phyloP scores from a whole-genome alignment of 768 basidiomycete species.

The Cubamyces sp. region DNA sequence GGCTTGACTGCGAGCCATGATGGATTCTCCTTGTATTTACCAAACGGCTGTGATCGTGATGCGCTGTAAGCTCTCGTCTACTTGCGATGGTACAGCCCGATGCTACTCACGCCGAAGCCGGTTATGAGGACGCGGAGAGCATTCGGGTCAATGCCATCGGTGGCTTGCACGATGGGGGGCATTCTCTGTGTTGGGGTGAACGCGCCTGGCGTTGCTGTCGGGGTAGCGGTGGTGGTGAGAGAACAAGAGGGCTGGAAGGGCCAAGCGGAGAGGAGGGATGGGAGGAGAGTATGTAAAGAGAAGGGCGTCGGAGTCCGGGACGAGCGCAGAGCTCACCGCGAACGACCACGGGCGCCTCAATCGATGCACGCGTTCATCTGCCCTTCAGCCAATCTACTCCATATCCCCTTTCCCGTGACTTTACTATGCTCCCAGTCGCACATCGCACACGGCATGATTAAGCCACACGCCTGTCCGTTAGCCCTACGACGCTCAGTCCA shows the following conservation, averaged over 20 bases:
- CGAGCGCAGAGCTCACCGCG: background rate
- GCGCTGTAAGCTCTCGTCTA: background rate
- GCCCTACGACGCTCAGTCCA: slow-evolving; percentile 1
- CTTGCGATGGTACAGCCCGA: background rate
- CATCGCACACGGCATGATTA: background rate
- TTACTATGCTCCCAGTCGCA: background rate
- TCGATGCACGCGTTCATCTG: slow-evolving; percentile 3
- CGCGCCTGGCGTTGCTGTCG: background rate
- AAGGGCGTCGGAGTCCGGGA: background rate
- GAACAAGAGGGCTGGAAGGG: background rate
- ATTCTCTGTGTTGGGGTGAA: slow-evolving; percentile 26
- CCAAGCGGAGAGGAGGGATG: slow-evolving; percentile 1
- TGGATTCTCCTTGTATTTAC: slow-evolving; percentile 49
- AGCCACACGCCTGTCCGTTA: slow-evolving; percentile 6
- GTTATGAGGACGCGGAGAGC: slow-evolving; percentile 53
- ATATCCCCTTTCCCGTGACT: slow-evolving; percentile 1
- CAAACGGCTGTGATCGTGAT: slow-evolving; percentile 26
- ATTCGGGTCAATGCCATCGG: slow-evolving; percentile 35
- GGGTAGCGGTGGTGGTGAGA: slow-evolving; percentile 1
- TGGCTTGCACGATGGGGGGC: slow-evolving; percentile 35
- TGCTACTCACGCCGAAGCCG: slow-evolving; percentile 53
- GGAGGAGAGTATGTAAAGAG: background rate
- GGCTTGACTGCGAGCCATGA: slow-evolving; percentile 73
- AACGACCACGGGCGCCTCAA: slow-evolving; percentile 2
- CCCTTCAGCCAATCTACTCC: slow-evolving; percentile 3